Base-by-base conservation (phyloP, 495 filamentous ascomycete genomes). In the Choiromyces venosus region DNA sequence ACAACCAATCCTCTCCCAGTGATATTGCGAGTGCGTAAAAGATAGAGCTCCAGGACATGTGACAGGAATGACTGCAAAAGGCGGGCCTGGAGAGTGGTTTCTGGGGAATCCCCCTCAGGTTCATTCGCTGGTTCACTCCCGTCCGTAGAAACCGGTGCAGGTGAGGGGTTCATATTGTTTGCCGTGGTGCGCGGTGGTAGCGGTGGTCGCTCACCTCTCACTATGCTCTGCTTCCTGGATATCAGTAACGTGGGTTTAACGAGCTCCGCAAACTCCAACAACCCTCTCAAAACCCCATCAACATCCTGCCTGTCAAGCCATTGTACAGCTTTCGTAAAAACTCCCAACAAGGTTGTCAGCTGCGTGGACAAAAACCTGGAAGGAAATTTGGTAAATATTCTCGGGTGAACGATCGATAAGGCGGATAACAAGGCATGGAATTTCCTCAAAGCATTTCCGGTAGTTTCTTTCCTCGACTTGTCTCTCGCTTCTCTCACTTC, bases 301-400 rank as follows among this genome's bases (percentile, higher is more conserved):
- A 78, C 74, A 9, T 73, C 79, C n/a, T 72, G 72, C 2, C 71
- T 73, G 29, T 79, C 76, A 18, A 79, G 73, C 65, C 69, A 71
- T 39, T 81, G 77, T 1, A 79, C 74, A 19, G 80, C 73, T 52
- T 81, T 81, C 42, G 72, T 81, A 66, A 81, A 81, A 38, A 76
- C 67, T 16, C 74, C 78, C 36, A 85, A 69, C n/a, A 86, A 61
- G 8, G 81, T 82, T 35, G 82, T 84, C 21, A 98, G 87, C 39
- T 93, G 93, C 1, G 92, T 92, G n/a, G 92, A 92, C 39, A 99
- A 86, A 82, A 99, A 99, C 25, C 94, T 91, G 71, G 92, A 96
- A 2, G 95, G 95, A 71, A 90, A 91, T 83, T 93, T 94, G 4
- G 95, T 95, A 81, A 91, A 89, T 81, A 99, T 94, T 64, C 95